Evolutionary conservation across 73 alveolate species (phyloP), one percentile per base, ranked within the genome.

Genomic region (Paramecium pentaurelia): DNA sequence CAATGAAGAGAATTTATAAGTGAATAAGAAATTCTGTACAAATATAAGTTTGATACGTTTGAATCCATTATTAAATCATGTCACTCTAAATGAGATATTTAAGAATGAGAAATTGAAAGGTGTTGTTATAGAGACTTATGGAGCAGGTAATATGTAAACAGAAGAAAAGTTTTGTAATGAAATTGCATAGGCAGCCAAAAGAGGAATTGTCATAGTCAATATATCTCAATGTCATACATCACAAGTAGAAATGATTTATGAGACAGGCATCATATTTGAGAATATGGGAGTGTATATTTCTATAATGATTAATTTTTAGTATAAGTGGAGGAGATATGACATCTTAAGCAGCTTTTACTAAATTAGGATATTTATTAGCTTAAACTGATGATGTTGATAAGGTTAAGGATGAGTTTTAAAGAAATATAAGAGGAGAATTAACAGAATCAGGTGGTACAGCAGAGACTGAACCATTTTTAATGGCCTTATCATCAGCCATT

Each of bases 111-210:
- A 59, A 60, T 60, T 93, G 47, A 92, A 45, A 58, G 98, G 96
- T 12, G 93, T 95, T 14, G 96, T 96, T 7, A 92, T 96, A n/a
- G 92, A 95, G 70, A 92, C 97, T 1, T 97, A 97, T 73, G 99
- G 99, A 34, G 95, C 97, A 94, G 99, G 99, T 0, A 97, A 97
- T 86, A 93, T 97, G 47, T 97, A 98, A 8, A 58, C 93, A 22
- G 93, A 91, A 36, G 89, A 93, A 27, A 45, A 44, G 51, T 97
- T 92, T 49, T 71, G 95, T 30, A 37, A 95, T 32, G 92, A 96
- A 12, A 90, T 94, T 12, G 71, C 90, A n/a, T 90, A 85, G 10
- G 97, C 98, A 8, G 54, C 85, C 4, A 93, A 80, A 25, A 92
- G 94, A 86, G 96, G 98, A 36, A 95, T 93, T 47, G 92, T 93